Percentiles rank a stretch among this genome's conserved stretches.
Conservation (phyloP, 2,329 filamentous ascomycete genomes). For the Epichloe hybrida region DNA sequence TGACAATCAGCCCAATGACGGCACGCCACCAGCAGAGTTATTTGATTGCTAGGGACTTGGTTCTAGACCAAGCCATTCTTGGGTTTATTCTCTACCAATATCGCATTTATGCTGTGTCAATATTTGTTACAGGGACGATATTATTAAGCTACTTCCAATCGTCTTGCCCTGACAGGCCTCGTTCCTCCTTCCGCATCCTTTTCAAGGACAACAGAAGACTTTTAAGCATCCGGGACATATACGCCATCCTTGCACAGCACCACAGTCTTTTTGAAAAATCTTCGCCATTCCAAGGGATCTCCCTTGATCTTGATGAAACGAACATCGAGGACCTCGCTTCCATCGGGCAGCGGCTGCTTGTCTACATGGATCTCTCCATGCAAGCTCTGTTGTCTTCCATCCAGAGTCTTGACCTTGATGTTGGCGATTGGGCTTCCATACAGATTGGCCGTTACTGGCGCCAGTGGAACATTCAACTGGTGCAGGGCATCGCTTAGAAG, state of each 20-base stretch:
- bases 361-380: conserved; percentile 67
- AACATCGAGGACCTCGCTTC: conserved; percentile 61
- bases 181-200: not conserved
- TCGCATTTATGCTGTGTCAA: not conserved
- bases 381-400: conserved; percentile 57
- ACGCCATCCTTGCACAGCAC: conserved; percentile 78
- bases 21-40: conserved; percentile 15
- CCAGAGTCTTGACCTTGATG: conserved; percentile 62
- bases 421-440: conserved; percentile 43
- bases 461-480: conserved; percentile 67
- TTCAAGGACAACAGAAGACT: not conserved
- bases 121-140: not conserved
- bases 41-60: not conserved
- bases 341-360: conserved; percentile 41
- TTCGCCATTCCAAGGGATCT: conserved; percentile 89
- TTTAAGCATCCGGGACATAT: conserved; percentile 35
- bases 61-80: not conserved
- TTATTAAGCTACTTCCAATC: not conserved
- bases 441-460: conserved; percentile 30
- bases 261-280: conserved; percentile 94
- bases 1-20: conserved; percentile 20
- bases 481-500: conserved; percentile 72
- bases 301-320: conserved; percentile 90
- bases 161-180: not conserved
- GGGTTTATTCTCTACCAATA: not conserved